Evolutionary conservation across 441 rosid genomes (phyloP).

Genomic region (Arabidopsis hybrid): DNA sequence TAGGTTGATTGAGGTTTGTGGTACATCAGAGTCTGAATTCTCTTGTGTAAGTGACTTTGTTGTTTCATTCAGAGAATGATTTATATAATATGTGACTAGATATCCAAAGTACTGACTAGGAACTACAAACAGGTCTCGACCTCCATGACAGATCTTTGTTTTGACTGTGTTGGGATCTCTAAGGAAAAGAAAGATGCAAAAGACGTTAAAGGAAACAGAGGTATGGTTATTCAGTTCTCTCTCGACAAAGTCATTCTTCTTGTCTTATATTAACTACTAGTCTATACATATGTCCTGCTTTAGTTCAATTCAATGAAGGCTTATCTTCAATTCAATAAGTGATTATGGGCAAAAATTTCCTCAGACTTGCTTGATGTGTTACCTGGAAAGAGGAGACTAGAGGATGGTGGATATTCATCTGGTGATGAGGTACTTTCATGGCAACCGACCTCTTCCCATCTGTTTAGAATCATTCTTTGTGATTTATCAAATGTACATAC

Average conservation of each 20-base stretch:
- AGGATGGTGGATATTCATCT: constrained; percentile 80
- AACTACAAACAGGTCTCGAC: constrained; percentile 36
- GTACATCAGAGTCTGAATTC: constrained; percentile 88
- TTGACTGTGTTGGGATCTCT: constrained; percentile 42
- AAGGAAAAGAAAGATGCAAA: constrained; percentile 46
- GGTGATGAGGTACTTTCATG: constrained; percentile 71
- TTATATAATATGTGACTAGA: neutral
- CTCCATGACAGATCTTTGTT: constrained; percentile 46
- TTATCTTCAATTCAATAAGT: neutral
- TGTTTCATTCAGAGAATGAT: neutral
- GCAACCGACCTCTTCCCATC: neutral
- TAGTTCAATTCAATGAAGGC: neutral
- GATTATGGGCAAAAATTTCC: constrained; percentile 2
- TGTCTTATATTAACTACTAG: too few species aligned
- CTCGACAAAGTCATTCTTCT: too few species aligned
- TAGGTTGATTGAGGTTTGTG: constrained; percentile 88
- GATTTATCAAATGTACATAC: constrained; percentile 2
- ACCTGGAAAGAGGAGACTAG: constrained; percentile 78
- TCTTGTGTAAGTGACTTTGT: constrained; percentile 60
- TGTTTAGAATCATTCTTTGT: neutral
- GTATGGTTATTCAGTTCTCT: constrained; percentile 8
- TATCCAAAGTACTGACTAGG: constrained; percentile 17
- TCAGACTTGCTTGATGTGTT: constrained; percentile 77
- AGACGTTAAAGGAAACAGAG: constrained; percentile 40
- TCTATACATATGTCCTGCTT: neutral